Conservation (phyloP, 2,329 filamentous ascomycete genomes). For the Fusarium sp. region DNA sequence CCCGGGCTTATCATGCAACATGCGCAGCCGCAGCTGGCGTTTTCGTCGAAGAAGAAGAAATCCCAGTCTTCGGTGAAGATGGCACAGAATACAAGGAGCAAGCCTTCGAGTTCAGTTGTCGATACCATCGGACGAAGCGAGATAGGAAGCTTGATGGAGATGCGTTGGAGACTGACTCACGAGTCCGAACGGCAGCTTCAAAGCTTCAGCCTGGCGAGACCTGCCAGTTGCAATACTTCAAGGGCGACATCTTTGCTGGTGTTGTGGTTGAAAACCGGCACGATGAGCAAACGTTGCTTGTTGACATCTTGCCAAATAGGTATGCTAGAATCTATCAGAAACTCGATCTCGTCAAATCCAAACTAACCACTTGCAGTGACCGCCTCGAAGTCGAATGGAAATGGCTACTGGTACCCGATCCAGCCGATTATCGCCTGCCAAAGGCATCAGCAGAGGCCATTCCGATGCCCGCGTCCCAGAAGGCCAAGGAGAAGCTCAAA, state of each 20-base stretch:
- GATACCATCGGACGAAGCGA: constrained; percentile 90
- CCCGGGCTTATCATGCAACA: constrained; percentile 91
- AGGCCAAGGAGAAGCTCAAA: constrained; percentile 74
- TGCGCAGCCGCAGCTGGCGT: constrained; percentile 93
- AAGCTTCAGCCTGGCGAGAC: constrained; percentile 77
- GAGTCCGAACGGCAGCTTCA: constrained; percentile 74
- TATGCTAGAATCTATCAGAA: constrained; percentile 56
- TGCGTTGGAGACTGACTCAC: constrained; percentile 74
- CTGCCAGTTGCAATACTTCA: constrained; percentile 86
- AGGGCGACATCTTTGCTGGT: constrained; percentile 90
- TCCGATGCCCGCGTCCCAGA: constrained; percentile 72
- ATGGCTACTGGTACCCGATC: constrained; percentile 79
- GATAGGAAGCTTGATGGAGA: constrained; percentile 78
- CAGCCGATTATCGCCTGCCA: constrained; percentile 75
- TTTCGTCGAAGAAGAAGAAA: constrained; percentile 85
- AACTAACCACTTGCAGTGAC: constrained; percentile 66
- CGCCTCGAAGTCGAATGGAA: constrained; percentile 85
- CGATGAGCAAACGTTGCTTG: constrained; percentile 78
- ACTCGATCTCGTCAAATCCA: background rate
- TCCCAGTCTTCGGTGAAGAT: constrained; percentile 89
- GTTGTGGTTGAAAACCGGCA: constrained; percentile 84
- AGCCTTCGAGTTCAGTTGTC: constrained; percentile 92
- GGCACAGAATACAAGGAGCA: constrained; percentile 92
- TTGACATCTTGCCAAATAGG: constrained; percentile 88
- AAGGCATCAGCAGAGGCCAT: constrained; percentile 79